Evolutionary conservation across 2,329 filamentous ascomycete species (phyloP), one percentile per base, ranked within the genome.

Genomic region (Sporothrix globosa): DNA sequence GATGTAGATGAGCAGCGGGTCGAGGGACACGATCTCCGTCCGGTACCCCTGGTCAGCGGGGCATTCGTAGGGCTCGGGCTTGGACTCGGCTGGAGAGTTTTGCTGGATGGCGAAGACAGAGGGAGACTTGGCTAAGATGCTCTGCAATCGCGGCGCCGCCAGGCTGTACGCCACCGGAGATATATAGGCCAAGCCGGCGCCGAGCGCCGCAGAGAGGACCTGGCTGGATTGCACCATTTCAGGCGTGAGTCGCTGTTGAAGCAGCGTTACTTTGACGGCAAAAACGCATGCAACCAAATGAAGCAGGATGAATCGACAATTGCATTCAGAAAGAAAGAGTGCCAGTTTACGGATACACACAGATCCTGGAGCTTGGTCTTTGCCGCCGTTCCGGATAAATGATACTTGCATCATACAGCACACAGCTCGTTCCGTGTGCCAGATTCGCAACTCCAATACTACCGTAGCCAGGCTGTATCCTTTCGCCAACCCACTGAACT

Each of bases 1-100:
- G 74, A 82, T 79, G 73, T 81, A 81, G 72, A 82, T 78, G 2
- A 81, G 75, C 1, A 81, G 75, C 9, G 80, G 81, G 70, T 79
- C 77, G 41, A 80, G 75, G 17, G 80, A 82, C 46, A 82, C 74
- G 30, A 82, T 75, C 60, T 80, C 75, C 0, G 80, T 81, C 3
- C 76, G 78, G 73, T 80, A 81, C 68, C 73, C 71, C 13, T 78
- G 77, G 44, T 68, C 52, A 7, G 10, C 60, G 11, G 50, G 48
- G 50, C 68, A 70, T 19, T 39, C 30, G 52, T 56, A 70, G 50
- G 56, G 56, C 56, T 41, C 56, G 27, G 17, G 5, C 17, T 39
- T 17, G 17, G 7, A 19, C 34, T 60, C 34, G 56, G 56, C 56
- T 61, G 56, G 56, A 61, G 34, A 41, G 41, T 41, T 46, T 27